Evolutionary conservation across 192 early-diverging fungal genomes (phyloP).

Genomic region (Umbelopsis sp.): DNA sequence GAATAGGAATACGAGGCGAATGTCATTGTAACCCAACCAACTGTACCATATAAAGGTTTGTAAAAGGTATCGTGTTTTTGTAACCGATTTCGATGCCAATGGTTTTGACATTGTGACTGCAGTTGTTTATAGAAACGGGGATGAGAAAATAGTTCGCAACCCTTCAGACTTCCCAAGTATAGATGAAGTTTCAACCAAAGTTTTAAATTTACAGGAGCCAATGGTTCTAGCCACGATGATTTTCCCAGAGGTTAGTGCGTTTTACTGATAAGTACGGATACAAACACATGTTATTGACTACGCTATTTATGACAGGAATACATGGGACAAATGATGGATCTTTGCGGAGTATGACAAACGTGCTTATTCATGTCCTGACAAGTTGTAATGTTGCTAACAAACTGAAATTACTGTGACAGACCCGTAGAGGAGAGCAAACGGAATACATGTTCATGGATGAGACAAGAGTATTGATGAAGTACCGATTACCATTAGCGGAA

Average conservation of each 20-base stretch:
- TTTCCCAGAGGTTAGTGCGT: slow-evolving; percentile 67
- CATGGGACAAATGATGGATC: slow-evolving; percentile 72
- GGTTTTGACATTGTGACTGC: background rate
- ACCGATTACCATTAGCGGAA: slow-evolving; percentile 87
- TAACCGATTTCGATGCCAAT: background rate
- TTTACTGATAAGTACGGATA: slow-evolving; percentile 7
- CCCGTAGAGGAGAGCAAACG: slow-evolving; percentile 79
- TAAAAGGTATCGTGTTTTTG: slow-evolving; percentile 1
- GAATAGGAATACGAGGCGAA: slow-evolving; percentile 84
- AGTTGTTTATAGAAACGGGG: slow-evolving; percentile 57
- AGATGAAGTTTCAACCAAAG: slow-evolving; percentile 62
- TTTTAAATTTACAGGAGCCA: slow-evolving; percentile 79
- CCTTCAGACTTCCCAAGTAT: slow-evolving; percentile 91
- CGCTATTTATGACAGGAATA: slow-evolving; percentile 51
- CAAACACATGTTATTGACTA: too few species aligned
- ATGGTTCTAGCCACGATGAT: slow-evolving; percentile 92
- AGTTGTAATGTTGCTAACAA: background rate
- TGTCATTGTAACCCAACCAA: slow-evolving; percentile 90
- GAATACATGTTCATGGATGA: slow-evolving; percentile 91
- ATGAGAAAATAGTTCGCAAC: slow-evolving; percentile 64
- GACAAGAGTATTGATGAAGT: slow-evolving; percentile 82
- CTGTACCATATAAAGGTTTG: slow-evolving; percentile 81
- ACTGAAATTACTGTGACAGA: slow-evolving; percentile 36
- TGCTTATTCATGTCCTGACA: background rate
- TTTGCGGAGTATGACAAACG: slow-evolving; percentile 60